Percentiles rank a stretch among this genome's conserved stretches.
Evolutionary conservation across 2,329 filamentous ascomycete genomes (phyloP).

Genomic region (Sarocladium brachiariae): DNA sequence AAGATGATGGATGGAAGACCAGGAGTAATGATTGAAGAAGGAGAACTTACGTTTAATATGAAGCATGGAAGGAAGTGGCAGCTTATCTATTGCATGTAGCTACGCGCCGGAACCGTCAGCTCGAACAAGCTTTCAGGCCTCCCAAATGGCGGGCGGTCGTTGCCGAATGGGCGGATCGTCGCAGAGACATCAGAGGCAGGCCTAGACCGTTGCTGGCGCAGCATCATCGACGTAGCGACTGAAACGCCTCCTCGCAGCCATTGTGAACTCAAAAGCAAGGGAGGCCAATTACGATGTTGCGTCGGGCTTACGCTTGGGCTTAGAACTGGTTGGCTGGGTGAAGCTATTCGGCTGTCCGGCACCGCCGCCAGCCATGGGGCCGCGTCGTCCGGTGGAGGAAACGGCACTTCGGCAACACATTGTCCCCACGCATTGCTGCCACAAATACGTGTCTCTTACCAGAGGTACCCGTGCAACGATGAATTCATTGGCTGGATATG

Average conservation of each 20-base stretch:
- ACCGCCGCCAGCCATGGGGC: neutral
- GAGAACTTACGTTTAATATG: neutral
- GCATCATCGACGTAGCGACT: neutral
- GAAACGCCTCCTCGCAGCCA: neutral
- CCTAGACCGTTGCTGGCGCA: conserved; percentile 1
- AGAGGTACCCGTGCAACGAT: neutral
- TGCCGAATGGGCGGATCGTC: too few relatives aligned
- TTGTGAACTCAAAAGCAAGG: neutral
- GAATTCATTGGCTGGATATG: neutral
- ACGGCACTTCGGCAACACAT: neutral
- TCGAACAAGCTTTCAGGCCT: neutral
- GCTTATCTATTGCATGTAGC: neutral
- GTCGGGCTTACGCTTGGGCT: neutral
- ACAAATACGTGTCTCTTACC: neutral
- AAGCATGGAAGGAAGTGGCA: neutral
- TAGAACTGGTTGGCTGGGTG: neutral
- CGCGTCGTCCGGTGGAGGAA: neutral
- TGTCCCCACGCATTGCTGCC: neutral
- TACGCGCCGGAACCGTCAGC: too few relatives aligned
- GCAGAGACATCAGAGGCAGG: too few relatives aligned
- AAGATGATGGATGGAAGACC: conserved; percentile 14
- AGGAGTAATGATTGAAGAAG: conserved; percentile 2
- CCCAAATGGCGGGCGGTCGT: neutral
- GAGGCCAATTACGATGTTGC: neutral
- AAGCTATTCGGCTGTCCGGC: conserved; percentile 5